Evolutionary conservation across 2,329 filamentous ascomycete genomes (phyloP).

Genomic region (Hyphodiscus sp.): DNA sequence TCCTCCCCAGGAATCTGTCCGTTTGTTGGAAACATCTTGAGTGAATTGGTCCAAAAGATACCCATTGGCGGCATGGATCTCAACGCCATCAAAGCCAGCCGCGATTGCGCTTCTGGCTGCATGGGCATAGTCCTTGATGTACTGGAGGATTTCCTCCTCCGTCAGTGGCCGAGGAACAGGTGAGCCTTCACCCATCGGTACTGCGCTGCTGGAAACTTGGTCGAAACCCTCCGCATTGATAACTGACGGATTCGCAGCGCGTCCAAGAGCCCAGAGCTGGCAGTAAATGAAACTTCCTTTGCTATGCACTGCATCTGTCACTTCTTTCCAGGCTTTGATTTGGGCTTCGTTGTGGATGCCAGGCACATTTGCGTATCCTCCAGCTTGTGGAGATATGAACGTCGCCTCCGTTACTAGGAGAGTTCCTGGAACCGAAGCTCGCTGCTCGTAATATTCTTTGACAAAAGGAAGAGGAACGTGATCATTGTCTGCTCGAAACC

Average conservation of each 20-base stretch:
- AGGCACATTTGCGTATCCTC: constrained; percentile 45
- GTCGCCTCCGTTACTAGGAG: constrained; percentile 52
- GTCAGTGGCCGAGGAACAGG: constrained; percentile 30
- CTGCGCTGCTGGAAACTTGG: constrained; percentile 11
- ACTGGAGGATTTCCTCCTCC: constrained; percentile 30
- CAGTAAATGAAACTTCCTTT: constrained; percentile 51
- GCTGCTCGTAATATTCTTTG: constrained; percentile 47
- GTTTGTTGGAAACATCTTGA: constrained; percentile 41
- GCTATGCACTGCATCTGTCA: constrained; percentile 52
- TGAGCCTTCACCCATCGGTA: constrained; percentile 14
- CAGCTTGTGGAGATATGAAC: constrained; percentile 38
- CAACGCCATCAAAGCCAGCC: constrained; percentile 49
- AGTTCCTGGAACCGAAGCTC: constrained; percentile 43
- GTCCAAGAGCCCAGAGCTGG: constrained; percentile 56
- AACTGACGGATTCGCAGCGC: constrained; percentile 26
- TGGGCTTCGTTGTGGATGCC: constrained; percentile 49
- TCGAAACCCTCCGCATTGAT: constrained; percentile 19
- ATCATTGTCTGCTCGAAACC: constrained; percentile 40
- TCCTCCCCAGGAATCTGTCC: constrained; percentile 47
- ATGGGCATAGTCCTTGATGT: constrained; percentile 31
- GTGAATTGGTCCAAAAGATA: constrained; percentile 30
- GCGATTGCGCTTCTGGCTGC: constrained; percentile 42
- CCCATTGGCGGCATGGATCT: constrained; percentile 30
- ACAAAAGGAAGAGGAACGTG: constrained; percentile 40
- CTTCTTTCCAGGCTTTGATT: constrained; percentile 48